Evolutionary conservation across 2,329 filamentous ascomycete species (phyloP).

Genomic region (Cadophora gregata): DNA sequence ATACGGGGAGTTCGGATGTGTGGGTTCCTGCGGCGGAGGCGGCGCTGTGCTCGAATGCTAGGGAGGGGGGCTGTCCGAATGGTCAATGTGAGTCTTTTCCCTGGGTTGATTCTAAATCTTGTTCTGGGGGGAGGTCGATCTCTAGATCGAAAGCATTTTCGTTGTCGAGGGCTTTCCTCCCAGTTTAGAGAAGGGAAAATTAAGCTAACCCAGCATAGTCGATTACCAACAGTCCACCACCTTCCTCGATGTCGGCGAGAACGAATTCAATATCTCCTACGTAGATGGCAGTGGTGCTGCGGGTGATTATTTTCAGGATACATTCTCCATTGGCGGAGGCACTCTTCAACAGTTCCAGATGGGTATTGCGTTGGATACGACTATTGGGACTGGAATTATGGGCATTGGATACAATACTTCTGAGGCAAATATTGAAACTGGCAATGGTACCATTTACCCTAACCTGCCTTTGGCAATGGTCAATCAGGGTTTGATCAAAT

Average conservation of each 20-base stretch:
- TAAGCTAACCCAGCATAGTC: conserved; percentile 47
- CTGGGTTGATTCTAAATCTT: conserved; percentile 5
- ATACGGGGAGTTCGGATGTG: conserved; percentile 68
- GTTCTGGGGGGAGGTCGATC: conserved; percentile 2
- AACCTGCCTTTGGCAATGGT: conserved; percentile 45
- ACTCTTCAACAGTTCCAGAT: conserved; percentile 59
- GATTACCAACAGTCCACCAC: conserved; percentile 55
- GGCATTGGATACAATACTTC: conserved; percentile 59
- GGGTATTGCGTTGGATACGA: conserved; percentile 56
- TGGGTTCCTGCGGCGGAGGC: conserved; percentile 56
- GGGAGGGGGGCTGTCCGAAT: conserved; percentile 50
- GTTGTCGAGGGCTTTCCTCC: neutral
- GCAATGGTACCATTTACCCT: conserved; percentile 48
- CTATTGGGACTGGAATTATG: conserved; percentile 61
- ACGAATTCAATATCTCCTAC: conserved; percentile 65
- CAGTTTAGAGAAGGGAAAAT: neutral
- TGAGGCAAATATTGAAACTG: conserved; percentile 54
- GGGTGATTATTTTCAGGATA: conserved; percentile 65
- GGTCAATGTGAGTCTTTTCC: conserved; percentile 51
- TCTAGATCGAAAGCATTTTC: too few species aligned
- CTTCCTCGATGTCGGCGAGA: conserved; percentile 50
- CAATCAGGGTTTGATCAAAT: conserved; percentile 51
- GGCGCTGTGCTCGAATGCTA: conserved; percentile 40
- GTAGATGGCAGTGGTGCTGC: conserved; percentile 60
- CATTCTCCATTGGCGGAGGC: conserved; percentile 57